Percentiles rank a stretch among this genome's conserved stretches.
phyloP scores from a whole-genome alignment of 139 green algal genomes.

The Nannochloris sp. region DNA sequence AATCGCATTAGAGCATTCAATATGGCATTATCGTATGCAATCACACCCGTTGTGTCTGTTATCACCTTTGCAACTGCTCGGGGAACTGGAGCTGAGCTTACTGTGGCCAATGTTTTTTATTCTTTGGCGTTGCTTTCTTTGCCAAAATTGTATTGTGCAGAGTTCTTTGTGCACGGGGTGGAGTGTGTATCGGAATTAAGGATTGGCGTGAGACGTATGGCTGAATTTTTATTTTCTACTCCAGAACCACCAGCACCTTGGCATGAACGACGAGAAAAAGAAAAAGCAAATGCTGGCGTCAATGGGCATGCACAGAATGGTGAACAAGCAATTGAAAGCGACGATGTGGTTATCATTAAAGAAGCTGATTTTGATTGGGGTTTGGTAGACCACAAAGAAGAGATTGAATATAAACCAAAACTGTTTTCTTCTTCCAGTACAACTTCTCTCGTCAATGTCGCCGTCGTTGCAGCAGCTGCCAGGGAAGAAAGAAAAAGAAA shows the following conservation, averaged over 20 bases:
- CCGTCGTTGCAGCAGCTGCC: neutral
- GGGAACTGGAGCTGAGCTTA: constrained; percentile 22
- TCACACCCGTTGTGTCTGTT: constrained; percentile 61
- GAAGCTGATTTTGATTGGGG: constrained; percentile 56
- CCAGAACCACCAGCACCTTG: constrained; percentile 52
- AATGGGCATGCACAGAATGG: neutral
- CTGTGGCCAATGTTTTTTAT: constrained; percentile 63
- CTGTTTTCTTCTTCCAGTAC: too few species aligned
- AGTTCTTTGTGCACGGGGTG: constrained; percentile 54
- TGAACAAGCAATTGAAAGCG: neutral
- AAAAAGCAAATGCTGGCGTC: neutral
- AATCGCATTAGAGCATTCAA: constrained; percentile 60
- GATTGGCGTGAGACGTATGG: constrained; percentile 57
- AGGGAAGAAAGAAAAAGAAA: neutral
- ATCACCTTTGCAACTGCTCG: constrained; percentile 57
- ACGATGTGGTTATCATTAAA: constrained; percentile 26
- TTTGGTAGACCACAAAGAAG: neutral
- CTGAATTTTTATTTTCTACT: constrained; percentile 60
- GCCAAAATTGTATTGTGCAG: constrained; percentile 51
- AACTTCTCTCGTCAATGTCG: neutral
- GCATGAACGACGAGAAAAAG: neutral
- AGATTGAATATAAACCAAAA: neutral
- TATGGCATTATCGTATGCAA: constrained; percentile 54
- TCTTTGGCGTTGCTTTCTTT: constrained; percentile 48
- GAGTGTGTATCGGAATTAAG: constrained; percentile 51